These are phyloP conservation scores for Neurospora hispaniola DNA, from an alignment of 495 filamentous ascomycete genomes.

Conservation along the genomic window DNA sequence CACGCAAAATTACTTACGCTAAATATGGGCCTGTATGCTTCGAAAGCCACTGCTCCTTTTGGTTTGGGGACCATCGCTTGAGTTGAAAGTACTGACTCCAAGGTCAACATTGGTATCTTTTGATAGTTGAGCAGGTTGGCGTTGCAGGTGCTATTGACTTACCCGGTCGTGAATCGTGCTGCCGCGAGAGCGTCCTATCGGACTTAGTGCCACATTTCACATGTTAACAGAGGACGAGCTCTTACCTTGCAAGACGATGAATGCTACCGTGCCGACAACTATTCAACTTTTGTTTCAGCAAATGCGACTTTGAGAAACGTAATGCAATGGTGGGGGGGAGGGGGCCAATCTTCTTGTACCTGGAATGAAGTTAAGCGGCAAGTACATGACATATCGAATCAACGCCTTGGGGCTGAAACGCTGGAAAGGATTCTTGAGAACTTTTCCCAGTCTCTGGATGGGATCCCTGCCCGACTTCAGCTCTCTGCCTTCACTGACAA, in stretches of 20 bases:
- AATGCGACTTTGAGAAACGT: not conserved
- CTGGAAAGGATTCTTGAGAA: slow-evolving; percentile 57
- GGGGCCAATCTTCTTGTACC: slow-evolving; percentile 17
- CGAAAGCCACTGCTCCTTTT: slow-evolving; percentile 54
- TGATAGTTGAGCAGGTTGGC: not conserved
- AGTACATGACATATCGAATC: slow-evolving; percentile 61
- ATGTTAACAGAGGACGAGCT: not conserved
- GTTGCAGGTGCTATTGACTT: slow-evolving; percentile 3
- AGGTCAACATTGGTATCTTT: slow-evolving; percentile 4
- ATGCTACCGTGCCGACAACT: slow-evolving; percentile 73
- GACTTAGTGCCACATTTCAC: slow-evolving; percentile 7
- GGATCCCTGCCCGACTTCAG: slow-evolving; percentile 50
- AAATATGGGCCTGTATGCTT: slow-evolving; percentile 58
- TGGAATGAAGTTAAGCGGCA: slow-evolving; percentile 91
- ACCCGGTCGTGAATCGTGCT: slow-evolving; percentile 21
- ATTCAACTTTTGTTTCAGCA: slow-evolving; percentile 1
- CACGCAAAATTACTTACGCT: slow-evolving; percentile 44
- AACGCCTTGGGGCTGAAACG: slow-evolving; percentile 54
- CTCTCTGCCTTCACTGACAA: slow-evolving; percentile 66
- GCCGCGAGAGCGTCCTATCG: slow-evolving; percentile 29
- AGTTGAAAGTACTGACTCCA: slow-evolving; percentile 68
- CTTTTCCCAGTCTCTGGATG: slow-evolving; percentile 61
- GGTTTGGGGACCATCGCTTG: slow-evolving; percentile 58
- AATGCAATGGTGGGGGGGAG: not conserved
- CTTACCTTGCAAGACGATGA: slow-evolving; percentile 65